phyloP scores from a whole-genome alignment of 2,329 filamentous ascomycete genomes.

The Epichloe bromicola region DNA sequence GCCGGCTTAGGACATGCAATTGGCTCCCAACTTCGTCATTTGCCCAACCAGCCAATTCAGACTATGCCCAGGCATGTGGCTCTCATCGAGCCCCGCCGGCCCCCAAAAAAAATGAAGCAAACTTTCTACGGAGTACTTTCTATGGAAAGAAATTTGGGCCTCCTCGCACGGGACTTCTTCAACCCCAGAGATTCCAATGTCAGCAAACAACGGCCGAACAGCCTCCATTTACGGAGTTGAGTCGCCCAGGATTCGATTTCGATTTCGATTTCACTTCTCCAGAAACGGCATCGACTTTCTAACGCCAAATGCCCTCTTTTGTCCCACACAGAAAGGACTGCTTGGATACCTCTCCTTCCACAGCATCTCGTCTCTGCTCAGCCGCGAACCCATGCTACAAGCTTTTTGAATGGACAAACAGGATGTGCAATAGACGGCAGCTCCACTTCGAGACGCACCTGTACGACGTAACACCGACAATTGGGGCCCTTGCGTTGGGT shows the following conservation, averaged over 20 bases:
- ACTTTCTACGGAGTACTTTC: not conserved
- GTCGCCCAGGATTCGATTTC: not conserved
- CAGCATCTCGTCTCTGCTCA: conserved; percentile 13
- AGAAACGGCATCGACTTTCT: not conserved
- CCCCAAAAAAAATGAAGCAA: not conserved
- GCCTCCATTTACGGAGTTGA: not conserved
- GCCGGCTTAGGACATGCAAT: too few relatives aligned
- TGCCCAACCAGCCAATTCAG: not conserved
- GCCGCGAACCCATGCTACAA: conserved; percentile 5
- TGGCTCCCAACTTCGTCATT: not conserved
- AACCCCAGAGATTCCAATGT: not conserved
- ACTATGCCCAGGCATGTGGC: too few relatives aligned
- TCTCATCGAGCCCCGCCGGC: not conserved
- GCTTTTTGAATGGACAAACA: conserved; percentile 1
- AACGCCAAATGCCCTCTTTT: not conserved
- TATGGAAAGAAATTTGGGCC: not conserved
- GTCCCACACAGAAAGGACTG: not conserved
- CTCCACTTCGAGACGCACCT: conserved; percentile 1
- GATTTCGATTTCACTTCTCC: not conserved
- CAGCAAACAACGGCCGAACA: not conserved
- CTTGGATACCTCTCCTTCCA: conserved; percentile 1
- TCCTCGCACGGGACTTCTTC: not conserved
- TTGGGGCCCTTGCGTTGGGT: conserved; percentile 1
- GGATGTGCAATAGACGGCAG: conserved; percentile 1
- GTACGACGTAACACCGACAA: conserved; percentile 4